These are phyloP conservation scores for Lentinula lateritia DNA, from an alignment of 768 basidiomycete species.

Conservation along the genomic window DNA sequence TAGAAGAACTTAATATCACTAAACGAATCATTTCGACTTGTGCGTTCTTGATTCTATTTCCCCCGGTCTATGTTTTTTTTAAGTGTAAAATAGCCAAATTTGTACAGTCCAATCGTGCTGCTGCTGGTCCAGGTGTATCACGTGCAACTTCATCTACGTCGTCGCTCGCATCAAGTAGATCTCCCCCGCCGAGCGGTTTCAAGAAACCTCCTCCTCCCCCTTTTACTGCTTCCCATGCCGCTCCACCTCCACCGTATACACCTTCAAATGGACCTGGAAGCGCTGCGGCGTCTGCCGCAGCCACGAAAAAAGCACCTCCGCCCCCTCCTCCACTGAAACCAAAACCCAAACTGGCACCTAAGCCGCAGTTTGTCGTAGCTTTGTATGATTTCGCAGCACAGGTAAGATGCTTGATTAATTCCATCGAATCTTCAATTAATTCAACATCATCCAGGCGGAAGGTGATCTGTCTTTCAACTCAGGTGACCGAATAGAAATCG, in stretches of 20 bases:
- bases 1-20: constrained; percentile 77
- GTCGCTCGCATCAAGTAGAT: constrained; percentile 16
- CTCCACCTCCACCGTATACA: constrained; percentile 46
- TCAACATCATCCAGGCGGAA: constrained; percentile 49
- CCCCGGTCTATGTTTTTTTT: not conserved
- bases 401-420: constrained; percentile 31
- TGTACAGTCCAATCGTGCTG: constrained; percentile 49
- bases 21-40: constrained; percentile 85
- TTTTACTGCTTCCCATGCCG: constrained; percentile 21
- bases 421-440: not conserved
- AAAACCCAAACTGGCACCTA: constrained; percentile 68
- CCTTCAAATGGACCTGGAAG: constrained; percentile 17
- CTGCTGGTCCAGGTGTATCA: constrained; percentile 17
- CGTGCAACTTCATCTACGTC: constrained; percentile 21
- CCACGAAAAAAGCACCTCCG: constrained; percentile 74
- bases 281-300: constrained; percentile 22
- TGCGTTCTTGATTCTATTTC: constrained; percentile 30
- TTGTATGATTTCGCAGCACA: constrained; percentile 94
- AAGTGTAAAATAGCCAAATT: constrained; percentile 46
- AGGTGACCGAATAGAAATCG: constrained; percentile 88
- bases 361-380: constrained; percentile 78
- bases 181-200: constrained; percentile 30
- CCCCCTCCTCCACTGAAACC: constrained; percentile 91
- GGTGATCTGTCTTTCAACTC: constrained; percentile 88
- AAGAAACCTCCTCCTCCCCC: constrained; percentile 52